Evolutionary conservation across 2,329 filamentous ascomycete species (phyloP).

Genomic region (Colletotrichum brevisporum): DNA sequence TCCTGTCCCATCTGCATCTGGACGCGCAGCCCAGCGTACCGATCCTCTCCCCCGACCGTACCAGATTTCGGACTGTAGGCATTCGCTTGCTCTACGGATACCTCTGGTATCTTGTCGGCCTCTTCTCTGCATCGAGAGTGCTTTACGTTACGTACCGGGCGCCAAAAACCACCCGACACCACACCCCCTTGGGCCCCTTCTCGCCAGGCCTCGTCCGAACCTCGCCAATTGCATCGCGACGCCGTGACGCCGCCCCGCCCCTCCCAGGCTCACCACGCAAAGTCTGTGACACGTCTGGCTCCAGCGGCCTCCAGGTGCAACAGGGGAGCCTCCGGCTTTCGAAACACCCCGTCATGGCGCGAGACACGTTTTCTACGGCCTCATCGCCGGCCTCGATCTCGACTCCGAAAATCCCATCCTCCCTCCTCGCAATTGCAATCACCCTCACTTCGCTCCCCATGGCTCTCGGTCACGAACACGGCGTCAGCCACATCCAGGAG

Average conservation of each 20-base stretch:
- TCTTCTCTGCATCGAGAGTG: background rate
- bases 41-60: background rate
- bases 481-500: slow-evolving; percentile 72
- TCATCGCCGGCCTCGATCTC: slow-evolving; percentile 19
- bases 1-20: background rate
- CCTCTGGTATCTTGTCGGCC: background rate
- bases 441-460: slow-evolving; percentile 39
- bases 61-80: slow-evolving; percentile 19
- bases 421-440: slow-evolving; percentile 19
- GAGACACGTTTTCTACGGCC: slow-evolving; percentile 32
- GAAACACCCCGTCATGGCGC: slow-evolving; percentile 39
- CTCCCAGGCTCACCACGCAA: slow-evolving; percentile 10
- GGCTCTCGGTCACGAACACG: slow-evolving; percentile 62
- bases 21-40: too few relatives aligned
- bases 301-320: slow-evolving; percentile 26
- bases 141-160: slow-evolving; percentile 5
- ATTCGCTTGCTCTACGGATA: slow-evolving; percentile 36
- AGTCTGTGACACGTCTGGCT: slow-evolving; percentile 41
- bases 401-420: slow-evolving; percentile 7
- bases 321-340: slow-evolving; percentile 25
- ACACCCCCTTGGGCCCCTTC: slow-evolving; percentile 2
- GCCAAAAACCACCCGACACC: background rate
- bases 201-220: slow-evolving; percentile 31
- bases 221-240: slow-evolving; percentile 39
- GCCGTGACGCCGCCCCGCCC: slow-evolving; percentile 36